Evolutionary conservation across 257 asterid genomes (phyloP), one percentile per base, ranked within the genome.

Genomic region (Anisodus tanguticus): DNA sequence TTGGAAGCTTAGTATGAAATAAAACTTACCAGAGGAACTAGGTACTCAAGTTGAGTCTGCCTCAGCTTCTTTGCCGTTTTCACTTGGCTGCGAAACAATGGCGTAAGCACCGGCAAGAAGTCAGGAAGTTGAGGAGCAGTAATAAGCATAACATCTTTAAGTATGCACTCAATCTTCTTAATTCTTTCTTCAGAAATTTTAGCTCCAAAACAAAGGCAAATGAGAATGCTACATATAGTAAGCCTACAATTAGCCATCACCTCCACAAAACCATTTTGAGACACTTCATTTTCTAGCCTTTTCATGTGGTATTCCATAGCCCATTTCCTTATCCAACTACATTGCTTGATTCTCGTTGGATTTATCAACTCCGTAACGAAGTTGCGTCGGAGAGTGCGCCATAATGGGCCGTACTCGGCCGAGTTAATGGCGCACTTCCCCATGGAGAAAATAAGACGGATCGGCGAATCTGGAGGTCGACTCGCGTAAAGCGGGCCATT

Each of bases 401-500:
- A 96, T n/a, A 96, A 83, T 0, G 99, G 92, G 68, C 99, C 99
- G 83, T 96, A 96, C 81, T 90, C 97, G 0, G 98, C 98, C 11
- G 99, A 96, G 95, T 96, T 96, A 60, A 96, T 96, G 83, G 98
- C 98, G 55, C 99, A 96, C 60, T 96, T 96, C 0, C 98, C 97
- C 11, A 94, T 92, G 88, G 98, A 94, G 83, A 96, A 96, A 11
- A 96, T 88, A 58, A 94, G 92, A 1, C 99, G 91, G 85, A 94
- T 96, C 3, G 99, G 98, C 0, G 99, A 96, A 63, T 96, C 98
- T 3, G 97, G 88, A 2, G 99, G 99, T n/a, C 99, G 92, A 90
- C 94, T 94, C 0, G 98, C 98, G 62, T 93, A 90, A 39, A 90
- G 86, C 4, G 98, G 90, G 2, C 99, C 99, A 77, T 87, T 88